Evolutionary conservation across 2,329 filamentous ascomycete genomes (phyloP).

Genomic region (Ophiobolus disseminans): DNA sequence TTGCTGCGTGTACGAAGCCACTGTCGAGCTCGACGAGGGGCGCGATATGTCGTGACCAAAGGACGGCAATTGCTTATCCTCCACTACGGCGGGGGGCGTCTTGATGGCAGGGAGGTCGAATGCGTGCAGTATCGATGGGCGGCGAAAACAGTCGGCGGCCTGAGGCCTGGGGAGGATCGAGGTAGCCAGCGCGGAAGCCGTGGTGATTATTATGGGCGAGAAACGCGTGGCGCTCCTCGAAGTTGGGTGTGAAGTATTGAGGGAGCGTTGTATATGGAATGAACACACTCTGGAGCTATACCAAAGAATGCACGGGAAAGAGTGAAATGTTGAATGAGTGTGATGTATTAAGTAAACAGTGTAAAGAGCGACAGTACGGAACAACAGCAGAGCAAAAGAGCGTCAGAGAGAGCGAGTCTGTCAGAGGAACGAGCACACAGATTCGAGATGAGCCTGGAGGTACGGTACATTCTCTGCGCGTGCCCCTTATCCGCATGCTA

Average conservation of each 20-base stretch:
- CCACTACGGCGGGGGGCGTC: slow-evolving; percentile 50
- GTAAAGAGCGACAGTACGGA: slow-evolving; percentile 37
- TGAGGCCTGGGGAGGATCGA: slow-evolving; percentile 64
- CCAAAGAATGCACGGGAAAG: slow-evolving; percentile 22
- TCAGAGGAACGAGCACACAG: slow-evolving; percentile 26
- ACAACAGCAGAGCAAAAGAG: slow-evolving; percentile 32
- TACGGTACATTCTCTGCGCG: slow-evolving; percentile 37
- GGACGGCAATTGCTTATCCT: slow-evolving; percentile 57
- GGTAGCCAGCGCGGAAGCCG: slow-evolving; percentile 67
- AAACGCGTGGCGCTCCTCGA: slow-evolving; percentile 48
- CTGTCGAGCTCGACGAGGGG: slow-evolving; percentile 61
- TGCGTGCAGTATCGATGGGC: slow-evolving; percentile 57
- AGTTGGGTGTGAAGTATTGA: slow-evolving; percentile 11
- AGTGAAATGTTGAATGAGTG: slow-evolving; percentile 30
- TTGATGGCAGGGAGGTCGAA: slow-evolving; percentile 57
- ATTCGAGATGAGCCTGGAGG: slow-evolving; percentile 28
- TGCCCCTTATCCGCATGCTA: slow-evolving; percentile 31
- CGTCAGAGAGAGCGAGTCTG: slow-evolving; percentile 23
- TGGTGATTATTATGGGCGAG: slow-evolving; percentile 46
- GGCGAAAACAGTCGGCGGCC: slow-evolving; percentile 60
- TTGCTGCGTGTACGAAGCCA: slow-evolving; percentile 52
- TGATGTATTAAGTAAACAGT: slow-evolving; percentile 28
- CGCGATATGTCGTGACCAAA: slow-evolving; percentile 60
- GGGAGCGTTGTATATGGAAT: slow-evolving; percentile 12
- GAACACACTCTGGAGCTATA: slow-evolving; percentile 18